A percentile compares a stretch with the other conserved stretches of the same genome.
These are phyloP conservation scores for Beta vulgaris DNA, from an alignment of 148 eudicot genomes.

Conservation along the genomic window DNA sequence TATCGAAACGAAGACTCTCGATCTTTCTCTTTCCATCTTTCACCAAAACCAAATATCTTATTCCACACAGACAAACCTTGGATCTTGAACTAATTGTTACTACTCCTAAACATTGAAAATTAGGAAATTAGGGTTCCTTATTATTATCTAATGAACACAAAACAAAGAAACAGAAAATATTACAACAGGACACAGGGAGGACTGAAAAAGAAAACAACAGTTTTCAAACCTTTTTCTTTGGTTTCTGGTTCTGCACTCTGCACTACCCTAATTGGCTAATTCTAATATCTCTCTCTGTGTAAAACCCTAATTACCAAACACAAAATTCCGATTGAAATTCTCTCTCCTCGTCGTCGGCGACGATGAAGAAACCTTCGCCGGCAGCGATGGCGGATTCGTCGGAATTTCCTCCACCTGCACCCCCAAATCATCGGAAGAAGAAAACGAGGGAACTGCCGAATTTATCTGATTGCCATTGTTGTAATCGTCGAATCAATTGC, in stretches of 20 bases:
- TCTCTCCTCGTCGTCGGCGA: constrained; percentile 7
- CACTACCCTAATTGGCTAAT: too few relatives aligned
- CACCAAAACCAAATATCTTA: too few relatives aligned
- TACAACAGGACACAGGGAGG: neutral
- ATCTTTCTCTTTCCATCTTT: too few relatives aligned
- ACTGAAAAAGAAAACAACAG: neutral
- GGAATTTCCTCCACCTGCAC: constrained; percentile 27
- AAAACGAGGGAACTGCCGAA: constrained; percentile 82
- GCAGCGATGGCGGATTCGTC: neutral
- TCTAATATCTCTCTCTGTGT: neutral
- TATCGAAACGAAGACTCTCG: too few relatives aligned
- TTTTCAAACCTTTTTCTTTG: too few relatives aligned
- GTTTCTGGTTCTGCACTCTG: too few relatives aligned
- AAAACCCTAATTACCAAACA: constrained; percentile 20
- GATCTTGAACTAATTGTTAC: too few relatives aligned
- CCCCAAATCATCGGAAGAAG: constrained; percentile 28
- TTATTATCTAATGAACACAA: too few relatives aligned
- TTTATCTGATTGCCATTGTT: constrained; percentile 72
- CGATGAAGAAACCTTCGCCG: constrained; percentile 26
- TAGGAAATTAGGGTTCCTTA: neutral
- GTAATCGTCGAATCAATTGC: constrained; percentile 50
- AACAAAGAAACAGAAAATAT: neutral
- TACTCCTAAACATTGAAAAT: too few relatives aligned
- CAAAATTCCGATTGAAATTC: neutral
- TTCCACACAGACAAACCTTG: too few relatives aligned